These are phyloP conservation scores for Coemansia sp. DNA, from an alignment of 192 early-diverging fungal species.

Conservation along the genomic window DNA sequence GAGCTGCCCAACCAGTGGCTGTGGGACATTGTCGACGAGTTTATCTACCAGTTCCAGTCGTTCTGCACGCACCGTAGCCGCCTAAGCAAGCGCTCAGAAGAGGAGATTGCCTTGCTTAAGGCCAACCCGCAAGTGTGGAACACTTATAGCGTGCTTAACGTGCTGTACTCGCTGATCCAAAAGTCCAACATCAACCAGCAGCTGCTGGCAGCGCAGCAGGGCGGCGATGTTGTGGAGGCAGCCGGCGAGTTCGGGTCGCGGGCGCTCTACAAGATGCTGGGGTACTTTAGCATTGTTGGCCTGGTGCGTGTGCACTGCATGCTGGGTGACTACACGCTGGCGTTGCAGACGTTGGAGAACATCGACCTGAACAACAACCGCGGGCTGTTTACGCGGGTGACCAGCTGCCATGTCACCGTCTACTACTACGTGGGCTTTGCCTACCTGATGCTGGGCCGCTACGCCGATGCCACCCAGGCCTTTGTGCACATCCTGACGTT, in stretches of 20 bases:
- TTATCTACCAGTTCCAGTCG: constrained; percentile 98
- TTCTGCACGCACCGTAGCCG: constrained; percentile 94
- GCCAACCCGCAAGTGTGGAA: constrained; percentile 91
- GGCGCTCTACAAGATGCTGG: constrained; percentile 94
- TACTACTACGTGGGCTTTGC: constrained; percentile 98
- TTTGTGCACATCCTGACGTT: constrained; percentile 89
- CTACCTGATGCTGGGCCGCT: constrained; percentile 98
- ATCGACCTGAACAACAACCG: constrained; percentile 88
- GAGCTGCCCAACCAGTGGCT: constrained; percentile 98
- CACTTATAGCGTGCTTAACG: constrained; percentile 93
- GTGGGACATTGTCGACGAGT: constrained; percentile 99
- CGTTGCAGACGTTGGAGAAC: constrained; percentile 95
- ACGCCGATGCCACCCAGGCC: constrained; percentile 90
- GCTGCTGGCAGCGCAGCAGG: constrained; percentile 82
- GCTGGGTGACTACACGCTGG: constrained; percentile 92
- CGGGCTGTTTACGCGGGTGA: constrained; percentile 90
- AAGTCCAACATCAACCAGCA: constrained; percentile 95
- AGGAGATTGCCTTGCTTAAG: constrained; percentile 78
- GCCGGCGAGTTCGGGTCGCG: constrained; percentile 86
- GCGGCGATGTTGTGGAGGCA: constrained; percentile 83
- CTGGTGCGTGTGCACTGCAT: constrained; percentile 92
- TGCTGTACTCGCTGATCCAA: constrained; percentile 92
- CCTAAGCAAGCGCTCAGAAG: constrained; percentile 71
- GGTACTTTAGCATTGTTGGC: constrained; percentile 93
- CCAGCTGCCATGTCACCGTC: constrained; percentile 95